These are phyloP conservation scores for Colletotrichum costaricense DNA, from an alignment of 2,329 filamentous ascomycete species.

Conservation along the genomic window DNA sequence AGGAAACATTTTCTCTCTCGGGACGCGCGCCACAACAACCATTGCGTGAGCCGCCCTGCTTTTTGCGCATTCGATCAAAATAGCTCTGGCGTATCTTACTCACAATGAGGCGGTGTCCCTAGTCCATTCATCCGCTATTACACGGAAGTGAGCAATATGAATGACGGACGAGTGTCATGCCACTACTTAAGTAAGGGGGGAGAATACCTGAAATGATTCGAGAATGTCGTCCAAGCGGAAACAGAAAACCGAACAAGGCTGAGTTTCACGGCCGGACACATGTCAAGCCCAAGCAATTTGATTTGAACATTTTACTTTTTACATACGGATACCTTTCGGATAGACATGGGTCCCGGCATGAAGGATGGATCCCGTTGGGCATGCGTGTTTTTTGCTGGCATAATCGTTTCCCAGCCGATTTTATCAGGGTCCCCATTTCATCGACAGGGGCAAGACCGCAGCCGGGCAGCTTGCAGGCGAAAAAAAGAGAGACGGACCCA, in stretches of 20 bases:
- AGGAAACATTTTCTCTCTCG: neutral
- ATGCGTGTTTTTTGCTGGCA: constrained; percentile 1
- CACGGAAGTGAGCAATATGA: neutral
- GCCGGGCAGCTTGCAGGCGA: no score
- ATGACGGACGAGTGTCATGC: neutral
- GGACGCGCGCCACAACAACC: neutral
- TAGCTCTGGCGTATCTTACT: neutral
- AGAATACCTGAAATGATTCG: neutral
- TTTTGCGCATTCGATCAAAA: neutral
- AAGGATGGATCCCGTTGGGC: neutral
- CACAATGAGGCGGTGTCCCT: neutral
- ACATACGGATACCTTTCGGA: no score
- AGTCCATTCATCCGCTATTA: neutral
- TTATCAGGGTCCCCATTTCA: neutral
- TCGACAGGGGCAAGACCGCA: neutral
- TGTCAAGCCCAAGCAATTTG: constrained; percentile 12
- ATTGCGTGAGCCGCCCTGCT: neutral
- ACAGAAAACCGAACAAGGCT: neutral
- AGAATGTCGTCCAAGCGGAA: neutral
- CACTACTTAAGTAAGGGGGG: neutral
- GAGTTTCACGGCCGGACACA: neutral
- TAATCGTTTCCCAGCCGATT: constrained; percentile 9
- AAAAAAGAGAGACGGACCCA: neutral
- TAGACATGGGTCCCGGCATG: neutral
- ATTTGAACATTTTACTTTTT: neutral